Percentiles rank a stretch among this genome's conserved stretches.
Evolutionary conservation across 768 basidiomycete genomes (phyloP).

Genomic region (Dioszegia crocea): DNA sequence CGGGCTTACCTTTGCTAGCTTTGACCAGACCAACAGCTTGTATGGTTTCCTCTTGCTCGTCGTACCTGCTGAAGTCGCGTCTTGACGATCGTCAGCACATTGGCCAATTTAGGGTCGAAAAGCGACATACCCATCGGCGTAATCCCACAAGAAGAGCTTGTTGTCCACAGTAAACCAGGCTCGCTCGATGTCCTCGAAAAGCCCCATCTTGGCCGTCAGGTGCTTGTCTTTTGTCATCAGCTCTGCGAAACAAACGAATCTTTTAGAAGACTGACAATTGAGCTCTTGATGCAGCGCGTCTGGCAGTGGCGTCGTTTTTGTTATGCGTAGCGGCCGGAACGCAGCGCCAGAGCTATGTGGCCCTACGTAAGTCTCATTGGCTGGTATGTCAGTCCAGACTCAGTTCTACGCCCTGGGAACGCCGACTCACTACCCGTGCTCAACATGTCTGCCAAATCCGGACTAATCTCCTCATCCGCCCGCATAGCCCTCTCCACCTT

Average conservation of each 20-base stretch:
- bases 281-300: constrained; percentile 41
- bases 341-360: constrained; percentile 15
- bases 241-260: not conserved
- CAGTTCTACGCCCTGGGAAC: not conserved
- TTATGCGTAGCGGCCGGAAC: constrained; percentile 22
- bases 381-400: constrained; percentile 1
- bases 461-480: constrained; percentile 37
- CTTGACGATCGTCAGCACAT: constrained; percentile 49
- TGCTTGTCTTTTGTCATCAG: constrained; percentile 30
- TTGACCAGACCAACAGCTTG: constrained; percentile 80
- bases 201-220: constrained; percentile 59
- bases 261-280: constrained; percentile 27
- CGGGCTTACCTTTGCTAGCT: constrained; percentile 55
- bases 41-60: constrained; percentile 85
- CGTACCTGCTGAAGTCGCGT: constrained; percentile 86
- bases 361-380: constrained; percentile 21
- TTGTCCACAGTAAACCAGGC: constrained; percentile 95
- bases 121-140: constrained; percentile 73
- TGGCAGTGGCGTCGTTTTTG: constrained; percentile 27
- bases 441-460: constrained; percentile 27
- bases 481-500: constrained; percentile 31
- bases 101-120: not conserved
- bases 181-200: constrained; percentile 87
- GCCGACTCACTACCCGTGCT: constrained; percentile 15
- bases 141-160: constrained; percentile 94